These are phyloP conservation scores for Mucor mucedo DNA, from an alignment of 371 early-diverging fungal species.

Conservation along the genomic window DNA sequence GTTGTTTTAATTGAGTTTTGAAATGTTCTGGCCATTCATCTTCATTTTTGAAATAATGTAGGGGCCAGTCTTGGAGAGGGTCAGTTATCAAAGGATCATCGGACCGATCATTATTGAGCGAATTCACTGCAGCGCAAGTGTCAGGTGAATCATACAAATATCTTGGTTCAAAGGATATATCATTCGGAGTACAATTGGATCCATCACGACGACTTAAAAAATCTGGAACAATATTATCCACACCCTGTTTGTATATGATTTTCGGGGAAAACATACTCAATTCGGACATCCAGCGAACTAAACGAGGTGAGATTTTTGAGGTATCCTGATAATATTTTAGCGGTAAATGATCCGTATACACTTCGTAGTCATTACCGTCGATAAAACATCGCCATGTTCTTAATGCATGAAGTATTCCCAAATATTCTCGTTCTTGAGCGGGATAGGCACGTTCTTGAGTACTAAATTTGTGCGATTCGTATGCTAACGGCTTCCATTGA, in stretches of 20 bases:
- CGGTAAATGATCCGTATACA: conserved; percentile 35
- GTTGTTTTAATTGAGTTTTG: background rate
- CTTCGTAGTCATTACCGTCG: conserved; percentile 24
- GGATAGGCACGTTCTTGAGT: conserved; percentile 40
- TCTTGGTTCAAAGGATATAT: background rate
- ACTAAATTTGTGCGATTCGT: conserved; percentile 34
- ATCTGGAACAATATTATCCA: background rate
- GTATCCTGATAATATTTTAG: conserved; percentile 30
- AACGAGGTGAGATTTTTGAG: conserved; percentile 29
- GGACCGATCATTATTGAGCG: background rate
- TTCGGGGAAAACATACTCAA: background rate
- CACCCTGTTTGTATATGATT: background rate
- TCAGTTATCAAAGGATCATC: background rate
- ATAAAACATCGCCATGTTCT: conserved; percentile 39
- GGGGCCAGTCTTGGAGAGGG: conserved; percentile 7
- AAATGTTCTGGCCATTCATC: background rate
- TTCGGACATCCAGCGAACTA: conserved; percentile 26
- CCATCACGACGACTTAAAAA: background rate
- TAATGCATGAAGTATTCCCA: conserved; percentile 37
- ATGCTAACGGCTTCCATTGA: conserved; percentile 32
- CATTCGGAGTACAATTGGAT: background rate
- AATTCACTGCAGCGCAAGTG: background rate
- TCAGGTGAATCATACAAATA: conserved; percentile 1
- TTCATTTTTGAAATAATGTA: background rate
- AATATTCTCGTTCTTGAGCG: conserved; percentile 39